These are phyloP conservation scores for Cutaneotrichosporon cutaneum DNA, from an alignment of 1,284 basidiomycete genomes.

Conservation along the genomic window DNA sequence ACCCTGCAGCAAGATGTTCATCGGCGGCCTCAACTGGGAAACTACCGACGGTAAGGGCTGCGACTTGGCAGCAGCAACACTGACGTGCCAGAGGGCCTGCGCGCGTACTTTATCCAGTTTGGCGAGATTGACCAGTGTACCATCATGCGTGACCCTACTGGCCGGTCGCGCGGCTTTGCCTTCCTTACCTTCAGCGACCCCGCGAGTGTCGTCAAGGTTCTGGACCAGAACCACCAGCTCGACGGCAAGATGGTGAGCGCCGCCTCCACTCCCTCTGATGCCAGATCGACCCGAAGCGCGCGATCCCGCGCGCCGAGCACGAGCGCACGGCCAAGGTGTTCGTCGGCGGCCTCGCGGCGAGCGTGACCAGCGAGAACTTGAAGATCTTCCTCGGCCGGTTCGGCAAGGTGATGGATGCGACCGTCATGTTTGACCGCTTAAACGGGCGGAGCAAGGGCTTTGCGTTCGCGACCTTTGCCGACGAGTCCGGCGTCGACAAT, in stretches of 20 bases:
- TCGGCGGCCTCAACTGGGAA: constrained; percentile 95
- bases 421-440: constrained; percentile 97
- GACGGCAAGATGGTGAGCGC: constrained; percentile 85
- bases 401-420: constrained; percentile 92
- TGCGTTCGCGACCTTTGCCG: constrained; percentile 90
- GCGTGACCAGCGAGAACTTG: constrained; percentile 90
- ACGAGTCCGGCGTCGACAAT: constrained; percentile 79
- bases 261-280: constrained; percentile 7
- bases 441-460: constrained; percentile 95
- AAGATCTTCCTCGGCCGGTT: constrained; percentile 83
- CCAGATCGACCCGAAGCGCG: constrained; percentile 99
- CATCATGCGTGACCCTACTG: constrained; percentile 90
- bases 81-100: constrained; percentile 64
- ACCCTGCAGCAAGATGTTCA: constrained; percentile 87
- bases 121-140: constrained; percentile 88
- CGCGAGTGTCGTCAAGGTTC: constrained; percentile 81
- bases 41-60: constrained; percentile 75
- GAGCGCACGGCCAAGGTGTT: constrained; percentile 90
- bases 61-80: constrained; percentile 1
- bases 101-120: constrained; percentile 83
- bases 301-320: constrained; percentile 92
- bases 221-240: constrained; percentile 81
- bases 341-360: constrained; percentile 88
- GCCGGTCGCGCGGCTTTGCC: constrained; percentile 87
- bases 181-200: constrained; percentile 89